These are phyloP conservation scores for Mucor piriformis DNA, from an alignment of 371 early-diverging fungal species.

Conservation along the genomic window DNA sequence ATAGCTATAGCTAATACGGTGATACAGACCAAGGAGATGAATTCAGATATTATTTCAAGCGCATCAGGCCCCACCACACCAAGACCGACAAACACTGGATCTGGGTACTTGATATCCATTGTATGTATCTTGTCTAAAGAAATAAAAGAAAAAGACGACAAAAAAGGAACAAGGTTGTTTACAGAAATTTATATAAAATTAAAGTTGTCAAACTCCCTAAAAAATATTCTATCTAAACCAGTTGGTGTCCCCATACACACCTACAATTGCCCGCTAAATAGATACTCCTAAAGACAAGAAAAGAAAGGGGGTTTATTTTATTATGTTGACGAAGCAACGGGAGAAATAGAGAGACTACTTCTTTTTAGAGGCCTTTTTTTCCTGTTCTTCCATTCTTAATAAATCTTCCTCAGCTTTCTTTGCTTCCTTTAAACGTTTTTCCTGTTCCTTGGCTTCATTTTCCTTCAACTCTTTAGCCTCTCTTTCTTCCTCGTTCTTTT, in stretches of 20 bases:
- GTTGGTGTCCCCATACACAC: neutral
- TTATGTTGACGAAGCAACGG: no score
- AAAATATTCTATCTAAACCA: neutral
- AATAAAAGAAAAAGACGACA: neutral
- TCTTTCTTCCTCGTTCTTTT: slow-evolving; percentile 41
- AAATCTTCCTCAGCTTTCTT: slow-evolving; percentile 37
- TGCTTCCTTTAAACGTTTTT: slow-evolving; percentile 39
- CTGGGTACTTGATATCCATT: slow-evolving; percentile 2
- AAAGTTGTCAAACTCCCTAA: neutral
- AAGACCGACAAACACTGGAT: slow-evolving; percentile 6
- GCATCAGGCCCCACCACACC: slow-evolving; percentile 37
- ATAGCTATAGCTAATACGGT: slow-evolving; percentile 39
- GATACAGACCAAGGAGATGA: slow-evolving; percentile 43
- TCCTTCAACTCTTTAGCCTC: slow-evolving; percentile 38
- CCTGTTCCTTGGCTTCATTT: slow-evolving; percentile 29
- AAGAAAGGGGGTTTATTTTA: no score
- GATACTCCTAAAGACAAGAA: no score
- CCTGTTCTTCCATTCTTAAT: slow-evolving; percentile 28
- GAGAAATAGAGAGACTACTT: neutral
- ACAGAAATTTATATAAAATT: slow-evolving; percentile 2
- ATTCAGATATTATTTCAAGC: slow-evolving; percentile 42
- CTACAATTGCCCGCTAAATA: no score
- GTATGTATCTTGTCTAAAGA: no score
- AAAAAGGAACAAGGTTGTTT: neutral
- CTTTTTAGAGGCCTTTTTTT: slow-evolving; percentile 27